These are phyloP conservation scores for Chlorella vulgaris DNA, from an alignment of 139 green algal genomes.

Conservation along the genomic window DNA sequence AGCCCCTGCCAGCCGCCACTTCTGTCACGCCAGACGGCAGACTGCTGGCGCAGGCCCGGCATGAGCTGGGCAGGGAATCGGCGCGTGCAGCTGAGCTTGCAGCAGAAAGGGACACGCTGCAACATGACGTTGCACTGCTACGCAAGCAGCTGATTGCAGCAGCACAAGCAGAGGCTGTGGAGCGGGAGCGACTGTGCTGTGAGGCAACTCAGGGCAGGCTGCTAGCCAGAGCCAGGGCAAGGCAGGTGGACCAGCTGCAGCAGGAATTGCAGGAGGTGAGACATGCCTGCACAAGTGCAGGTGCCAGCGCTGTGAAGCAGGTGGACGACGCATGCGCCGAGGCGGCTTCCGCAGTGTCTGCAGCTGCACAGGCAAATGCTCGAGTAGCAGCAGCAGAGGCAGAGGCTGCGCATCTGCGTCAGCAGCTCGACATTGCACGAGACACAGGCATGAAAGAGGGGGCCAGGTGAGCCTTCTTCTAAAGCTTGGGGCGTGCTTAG, in stretches of 20 bases:
- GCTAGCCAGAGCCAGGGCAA: not conserved
- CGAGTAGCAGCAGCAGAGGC: not conserved
- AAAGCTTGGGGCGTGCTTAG: too few species aligned
- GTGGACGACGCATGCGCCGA: not conserved
- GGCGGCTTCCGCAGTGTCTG: not conserved
- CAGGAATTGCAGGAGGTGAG: not conserved
- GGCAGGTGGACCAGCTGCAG: conserved; percentile 39
- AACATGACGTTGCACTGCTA: not conserved
- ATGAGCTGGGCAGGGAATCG: conserved; percentile 5
- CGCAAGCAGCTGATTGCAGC: conserved; percentile 21
- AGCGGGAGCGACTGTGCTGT: conserved; percentile 20
- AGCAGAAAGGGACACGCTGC: not conserved
- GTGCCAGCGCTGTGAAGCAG: not conserved
- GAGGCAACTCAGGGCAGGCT: conserved; percentile 26
- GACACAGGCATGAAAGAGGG: not conserved
- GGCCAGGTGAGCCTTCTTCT: too few species aligned
- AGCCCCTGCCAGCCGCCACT: not conserved
- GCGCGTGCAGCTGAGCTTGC: not conserved
- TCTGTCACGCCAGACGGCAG: not conserved
- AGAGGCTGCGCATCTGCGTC: not conserved
- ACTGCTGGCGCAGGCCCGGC: not conserved
- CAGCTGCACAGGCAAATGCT: not conserved
- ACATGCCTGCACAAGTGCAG: conserved; percentile 10
- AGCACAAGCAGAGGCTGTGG: conserved; percentile 7
- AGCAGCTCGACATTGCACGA: not conserved